These are phyloP conservation scores for Colletotrichum eleusines DNA, from an alignment of 2,329 filamentous ascomycete species.

Conservation along the genomic window DNA sequence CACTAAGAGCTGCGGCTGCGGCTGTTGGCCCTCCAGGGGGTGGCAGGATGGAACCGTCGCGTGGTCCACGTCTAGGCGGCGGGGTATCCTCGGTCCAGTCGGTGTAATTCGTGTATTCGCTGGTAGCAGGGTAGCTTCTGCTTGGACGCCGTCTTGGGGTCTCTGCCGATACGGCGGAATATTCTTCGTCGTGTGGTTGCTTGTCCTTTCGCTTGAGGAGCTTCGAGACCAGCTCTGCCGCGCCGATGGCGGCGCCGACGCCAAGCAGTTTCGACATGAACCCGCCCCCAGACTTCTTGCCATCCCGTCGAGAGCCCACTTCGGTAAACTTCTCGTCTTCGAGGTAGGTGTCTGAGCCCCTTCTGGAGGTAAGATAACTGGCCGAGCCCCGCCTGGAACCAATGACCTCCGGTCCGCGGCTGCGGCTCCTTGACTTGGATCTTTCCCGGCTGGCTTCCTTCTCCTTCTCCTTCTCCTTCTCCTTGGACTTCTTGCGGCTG, in stretches of 20 bases:
- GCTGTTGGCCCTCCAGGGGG: slow-evolving; percentile 58
- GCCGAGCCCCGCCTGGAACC: slow-evolving; percentile 66
- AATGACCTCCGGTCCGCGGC: slow-evolving; percentile 61
- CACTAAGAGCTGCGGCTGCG: slow-evolving; percentile 61
- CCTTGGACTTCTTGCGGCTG: slow-evolving; percentile 57
- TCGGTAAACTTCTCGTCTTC: slow-evolving; percentile 75
- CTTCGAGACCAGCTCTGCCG: slow-evolving; percentile 70
- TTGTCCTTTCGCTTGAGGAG: slow-evolving; percentile 66
- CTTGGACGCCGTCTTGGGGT: slow-evolving; percentile 65
- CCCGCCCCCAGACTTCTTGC: slow-evolving; percentile 60
- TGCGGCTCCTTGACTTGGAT: slow-evolving; percentile 51
- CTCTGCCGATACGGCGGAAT: slow-evolving; percentile 72
- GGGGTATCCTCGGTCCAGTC: slow-evolving; percentile 49
- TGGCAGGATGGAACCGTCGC: slow-evolving; percentile 59
- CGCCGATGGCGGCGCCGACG: slow-evolving; percentile 72
- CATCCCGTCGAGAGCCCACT: slow-evolving; percentile 49
- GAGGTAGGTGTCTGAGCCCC: slow-evolving; percentile 68
- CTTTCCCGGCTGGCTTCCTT: slow-evolving; percentile 56
- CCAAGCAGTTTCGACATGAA: slow-evolving; percentile 72
- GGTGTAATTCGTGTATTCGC: slow-evolving; percentile 65
- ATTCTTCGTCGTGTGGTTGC: slow-evolving; percentile 67
- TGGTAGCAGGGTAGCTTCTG: slow-evolving; percentile 57
- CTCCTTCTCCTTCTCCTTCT: slow-evolving; percentile 53
- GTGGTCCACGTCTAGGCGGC: slow-evolving; percentile 37
- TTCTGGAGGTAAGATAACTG: slow-evolving; percentile 68